Percentiles rank a stretch among this genome's conserved stretches.
These are phyloP conservation scores for Termitomyces sp. DNA, from an alignment of 768 basidiomycete genomes.

Conservation along the genomic window DNA sequence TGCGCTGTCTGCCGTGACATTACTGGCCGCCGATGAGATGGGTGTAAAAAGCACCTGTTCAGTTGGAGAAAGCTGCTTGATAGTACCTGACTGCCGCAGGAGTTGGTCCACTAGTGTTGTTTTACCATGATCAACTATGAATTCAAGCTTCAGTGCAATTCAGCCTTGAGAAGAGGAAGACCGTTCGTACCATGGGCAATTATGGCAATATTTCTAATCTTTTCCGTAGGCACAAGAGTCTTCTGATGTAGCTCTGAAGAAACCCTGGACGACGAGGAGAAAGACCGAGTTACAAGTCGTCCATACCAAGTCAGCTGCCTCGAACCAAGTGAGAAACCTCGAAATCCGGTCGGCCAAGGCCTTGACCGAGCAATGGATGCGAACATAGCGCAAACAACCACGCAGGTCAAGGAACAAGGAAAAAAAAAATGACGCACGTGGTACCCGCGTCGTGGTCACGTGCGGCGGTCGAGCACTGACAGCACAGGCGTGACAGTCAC, in stretches of 20 bases:
- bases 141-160: not conserved
- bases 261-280: conserved; percentile 11
- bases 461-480: not conserved
- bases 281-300: not conserved
- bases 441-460: not conserved
- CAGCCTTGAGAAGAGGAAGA: not conserved
- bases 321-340: not conserved
- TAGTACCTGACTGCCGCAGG: conserved; percentile 43
- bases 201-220: conserved; percentile 45
- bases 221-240: conserved; percentile 27
- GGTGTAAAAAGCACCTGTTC: conserved; percentile 32
- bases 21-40: conserved; percentile 20
- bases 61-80: conserved; percentile 32
- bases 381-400: conserved; percentile 5
- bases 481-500: not conserved
- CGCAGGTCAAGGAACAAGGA: not conserved
- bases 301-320: not conserved
- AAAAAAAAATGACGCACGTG: not conserved
- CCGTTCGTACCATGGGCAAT: conserved; percentile 41
- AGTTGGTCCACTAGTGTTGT: conserved; percentile 50
- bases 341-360: not conserved
- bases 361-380: conserved; percentile 1
- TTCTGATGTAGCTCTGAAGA: conserved; percentile 20
- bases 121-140: conserved; percentile 47
- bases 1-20: conserved; percentile 26